Evolutionary conservation across 2,329 filamentous ascomycete genomes (phyloP).

Genomic region (Penicillium frequentans): DNA sequence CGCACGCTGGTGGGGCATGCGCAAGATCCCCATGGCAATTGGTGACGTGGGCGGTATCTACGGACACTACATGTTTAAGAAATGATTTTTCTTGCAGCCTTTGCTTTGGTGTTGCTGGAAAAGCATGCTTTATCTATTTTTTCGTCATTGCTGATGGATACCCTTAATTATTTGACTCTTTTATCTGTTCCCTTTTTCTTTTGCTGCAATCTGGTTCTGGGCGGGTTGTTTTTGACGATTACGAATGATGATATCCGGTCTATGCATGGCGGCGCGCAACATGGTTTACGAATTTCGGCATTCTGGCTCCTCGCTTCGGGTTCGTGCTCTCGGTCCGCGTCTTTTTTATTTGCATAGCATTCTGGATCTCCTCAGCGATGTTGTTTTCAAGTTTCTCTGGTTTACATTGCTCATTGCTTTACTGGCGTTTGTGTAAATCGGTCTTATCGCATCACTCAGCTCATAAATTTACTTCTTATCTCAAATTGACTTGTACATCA

Average conservation of each 20-base stretch:
- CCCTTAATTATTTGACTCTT: constrained; percentile 15
- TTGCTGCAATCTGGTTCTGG: constrained; percentile 11
- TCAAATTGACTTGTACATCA: neutral
- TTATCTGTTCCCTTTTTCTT: constrained; percentile 9
- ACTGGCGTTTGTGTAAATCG: constrained; percentile 9
- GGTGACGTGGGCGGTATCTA: constrained; percentile 60
- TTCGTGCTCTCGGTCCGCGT: constrained; percentile 26
- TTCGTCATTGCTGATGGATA: constrained; percentile 17
- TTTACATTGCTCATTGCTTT: neutral
- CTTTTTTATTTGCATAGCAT: constrained; percentile 28
- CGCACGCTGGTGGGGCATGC: constrained; percentile 80
- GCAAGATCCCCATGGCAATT: constrained; percentile 60
- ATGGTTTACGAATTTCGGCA: constrained; percentile 29
- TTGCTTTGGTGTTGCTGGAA: constrained; percentile 10
- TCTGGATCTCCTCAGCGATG: constrained; percentile 24
- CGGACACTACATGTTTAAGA: constrained; percentile 61
- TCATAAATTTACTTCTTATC: neutral
- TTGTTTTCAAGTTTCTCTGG: constrained; percentile 5
- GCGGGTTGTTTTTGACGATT: constrained; percentile 17
- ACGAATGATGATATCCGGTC: constrained; percentile 29
- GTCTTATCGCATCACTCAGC: constrained; percentile 17
- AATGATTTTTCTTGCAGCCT: constrained; percentile 29
- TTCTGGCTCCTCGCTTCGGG: constrained; percentile 26
- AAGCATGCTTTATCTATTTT: constrained; percentile 14
- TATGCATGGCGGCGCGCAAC: constrained; percentile 30